Percentiles rank a stretch among this genome's conserved stretches.
Conservation (phyloP, 2,329 filamentous ascomycete species). For the Colletotrichum sp. region DNA sequence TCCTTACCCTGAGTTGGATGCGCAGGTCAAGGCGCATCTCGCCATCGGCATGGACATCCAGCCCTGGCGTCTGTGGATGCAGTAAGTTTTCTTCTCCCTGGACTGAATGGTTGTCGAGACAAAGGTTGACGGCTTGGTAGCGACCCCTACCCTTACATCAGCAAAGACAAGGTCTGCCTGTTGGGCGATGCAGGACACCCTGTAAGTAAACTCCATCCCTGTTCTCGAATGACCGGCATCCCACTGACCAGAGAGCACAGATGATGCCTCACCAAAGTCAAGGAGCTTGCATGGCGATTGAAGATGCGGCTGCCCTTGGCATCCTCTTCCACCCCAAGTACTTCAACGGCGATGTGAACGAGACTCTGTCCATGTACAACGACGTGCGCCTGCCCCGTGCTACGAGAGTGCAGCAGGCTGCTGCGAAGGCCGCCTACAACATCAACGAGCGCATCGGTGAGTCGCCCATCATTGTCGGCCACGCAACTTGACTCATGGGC, state of each 20-base stretch:
- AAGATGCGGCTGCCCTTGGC: conserved; percentile 68
- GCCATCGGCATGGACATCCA: conserved; percentile 66
- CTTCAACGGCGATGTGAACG: conserved; percentile 51
- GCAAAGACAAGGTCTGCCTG: conserved; percentile 57
- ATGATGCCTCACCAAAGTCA: conserved; percentile 67
- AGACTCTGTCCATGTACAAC: conserved; percentile 56
- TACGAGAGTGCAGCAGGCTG: conserved; percentile 61
- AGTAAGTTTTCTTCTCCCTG: conserved; percentile 35
- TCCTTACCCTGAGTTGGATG: conserved; percentile 65
- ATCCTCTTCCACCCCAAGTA: conserved; percentile 59
- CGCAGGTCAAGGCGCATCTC: conserved; percentile 61
- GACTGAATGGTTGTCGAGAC: not conserved
- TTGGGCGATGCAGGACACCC: conserved; percentile 73
- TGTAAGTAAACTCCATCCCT: conserved; percentile 34
- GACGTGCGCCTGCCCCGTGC: conserved; percentile 58
- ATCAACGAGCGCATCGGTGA: conserved; percentile 67
- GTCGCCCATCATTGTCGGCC: conserved; percentile 1
- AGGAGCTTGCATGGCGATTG: conserved; percentile 72
- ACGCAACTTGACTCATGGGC: not conserved
- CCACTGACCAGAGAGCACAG: conserved; percentile 2
- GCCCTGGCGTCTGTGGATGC: conserved; percentile 70
- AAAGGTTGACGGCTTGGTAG: not conserved
- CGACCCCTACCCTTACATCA: conserved; percentile 61
- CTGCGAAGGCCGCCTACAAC: conserved; percentile 63
- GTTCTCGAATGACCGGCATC: not conserved